Evolutionary conservation across 1,284 basidiomycete genomes (phyloP).

Genomic region (Microbotryum intermedium): DNA sequence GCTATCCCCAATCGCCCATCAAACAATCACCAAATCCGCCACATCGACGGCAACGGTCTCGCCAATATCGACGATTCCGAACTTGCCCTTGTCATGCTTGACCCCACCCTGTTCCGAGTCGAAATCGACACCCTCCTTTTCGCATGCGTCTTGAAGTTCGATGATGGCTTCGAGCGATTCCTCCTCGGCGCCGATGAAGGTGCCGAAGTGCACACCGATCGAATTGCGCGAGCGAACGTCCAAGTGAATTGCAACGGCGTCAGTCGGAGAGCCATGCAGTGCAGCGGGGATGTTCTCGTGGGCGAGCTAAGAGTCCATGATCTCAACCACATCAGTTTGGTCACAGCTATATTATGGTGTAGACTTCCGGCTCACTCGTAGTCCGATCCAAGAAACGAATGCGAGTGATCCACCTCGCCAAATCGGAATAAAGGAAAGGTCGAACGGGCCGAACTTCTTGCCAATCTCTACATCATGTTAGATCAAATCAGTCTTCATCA

Average conservation of each 20-base stretch:
- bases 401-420: constrained; percentile 35
- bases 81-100: no score
- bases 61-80: no score
- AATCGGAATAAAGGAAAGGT: constrained; percentile 35
- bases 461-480: constrained; percentile 27
- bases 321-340: neutral
- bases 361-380: constrained; percentile 23
- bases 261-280: constrained; percentile 32
- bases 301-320: constrained; percentile 18
- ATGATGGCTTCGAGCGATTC: constrained; percentile 32
- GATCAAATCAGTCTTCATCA: neutral
- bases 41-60: no score
- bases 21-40: no score
- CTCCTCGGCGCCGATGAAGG: constrained; percentile 32
- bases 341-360: no score
- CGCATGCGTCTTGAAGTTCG: constrained; percentile 27
- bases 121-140: constrained; percentile 14
- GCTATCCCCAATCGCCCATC: no score
- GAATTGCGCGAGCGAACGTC: constrained; percentile 31
- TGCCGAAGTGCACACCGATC: constrained; percentile 34
- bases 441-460: constrained; percentile 32
- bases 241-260: constrained; percentile 34
- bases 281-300: constrained; percentile 30
- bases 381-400: constrained; percentile 30
- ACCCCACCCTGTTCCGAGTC: no score